Evolutionary conservation across 768 basidiomycete species (phyloP), one percentile per base, ranked within the genome.

Genomic region (Clavulina sp.): DNA sequence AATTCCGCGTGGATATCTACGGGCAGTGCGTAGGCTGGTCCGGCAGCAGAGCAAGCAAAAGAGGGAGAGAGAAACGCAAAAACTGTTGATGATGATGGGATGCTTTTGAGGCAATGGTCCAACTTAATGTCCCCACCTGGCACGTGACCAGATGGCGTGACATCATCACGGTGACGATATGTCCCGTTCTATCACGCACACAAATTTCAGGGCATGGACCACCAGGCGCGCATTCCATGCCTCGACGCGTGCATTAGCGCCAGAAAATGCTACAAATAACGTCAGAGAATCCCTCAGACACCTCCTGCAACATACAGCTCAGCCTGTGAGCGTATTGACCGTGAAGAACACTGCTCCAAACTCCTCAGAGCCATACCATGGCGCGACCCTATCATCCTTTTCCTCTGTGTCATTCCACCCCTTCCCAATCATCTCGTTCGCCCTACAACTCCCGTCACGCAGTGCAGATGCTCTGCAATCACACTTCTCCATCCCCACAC

Each of bases 341-440:
- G 34, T 41, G 9, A 9, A n/a, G 7, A 16, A 18, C 47, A n/a
- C 50, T 2, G 7, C 21, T 13, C 50, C 50, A 16, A n/a, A 19
- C 9, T 9, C n/a, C 6, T 7, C 32, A 7, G 6, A 26, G 19
- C 34, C 34, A 38, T 87, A 74, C 60, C 91, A 95, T 64, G 91
- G 92, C 57, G 88, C 89, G 21, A 96, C 92, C 1, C 71, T 97
- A 30, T 92, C 92, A 5, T 93, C 89, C 0, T 89, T 97, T 62
- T 78, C 87, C 21, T 89, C 88, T 28, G 78, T 96, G 60, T 78
- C 92, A 2, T 77, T 97, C 71, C 77, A 88, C 57, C 92, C 92
- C 1, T 69, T 78, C 57, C 88, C 91, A 0, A 74, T 95, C 52
- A 75, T 97, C 60, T 75, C 87, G 0, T 97, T 96, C 63, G 81